phyloP scores from a whole-genome alignment of 2,329 filamentous ascomycete species.

The Xylariaceae sp. region DNA sequence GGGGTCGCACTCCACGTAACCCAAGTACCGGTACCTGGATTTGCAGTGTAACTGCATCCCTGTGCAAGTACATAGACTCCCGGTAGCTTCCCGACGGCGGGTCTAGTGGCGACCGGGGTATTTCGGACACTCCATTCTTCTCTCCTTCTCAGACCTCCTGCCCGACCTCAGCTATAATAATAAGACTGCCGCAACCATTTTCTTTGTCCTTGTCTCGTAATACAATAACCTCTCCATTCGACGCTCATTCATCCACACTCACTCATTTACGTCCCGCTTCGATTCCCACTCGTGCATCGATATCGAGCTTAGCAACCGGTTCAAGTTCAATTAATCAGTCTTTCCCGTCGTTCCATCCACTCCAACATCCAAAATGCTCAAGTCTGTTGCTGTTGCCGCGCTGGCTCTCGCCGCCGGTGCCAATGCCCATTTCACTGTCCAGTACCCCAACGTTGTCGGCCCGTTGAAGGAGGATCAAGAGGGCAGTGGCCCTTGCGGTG shows the following conservation, averaged over 20 bases:
- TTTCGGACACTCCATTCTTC: not conserved
- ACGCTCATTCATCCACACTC: not conserved
- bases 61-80: not conserved
- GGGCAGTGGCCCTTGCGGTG: slow-evolving; percentile 48
- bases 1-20: not conserved
- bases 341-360: not conserved
- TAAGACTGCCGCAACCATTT: not conserved
- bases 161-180: not conserved
- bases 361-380: slow-evolving; percentile 36
- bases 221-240: not conserved
- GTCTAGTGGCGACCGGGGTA: not conserved
- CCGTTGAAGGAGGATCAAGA: slow-evolving; percentile 44
- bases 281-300: too few species aligned
- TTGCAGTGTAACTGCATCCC: not conserved
- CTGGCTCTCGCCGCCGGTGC: slow-evolving; percentile 38
- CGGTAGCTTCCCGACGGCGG: not conserved
- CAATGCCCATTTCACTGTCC: slow-evolving; percentile 51
- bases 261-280: not conserved
- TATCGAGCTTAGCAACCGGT: too few species aligned
- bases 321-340: not conserved
- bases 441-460: slow-evolving; percentile 43
- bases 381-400: slow-evolving; percentile 31
- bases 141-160: not conserved
- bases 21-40: not conserved
- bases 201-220: not conserved